phyloP scores from a whole-genome alignment of 805 yeast genomes.

The Cyberlindnera samutprakarnensis region DNA sequence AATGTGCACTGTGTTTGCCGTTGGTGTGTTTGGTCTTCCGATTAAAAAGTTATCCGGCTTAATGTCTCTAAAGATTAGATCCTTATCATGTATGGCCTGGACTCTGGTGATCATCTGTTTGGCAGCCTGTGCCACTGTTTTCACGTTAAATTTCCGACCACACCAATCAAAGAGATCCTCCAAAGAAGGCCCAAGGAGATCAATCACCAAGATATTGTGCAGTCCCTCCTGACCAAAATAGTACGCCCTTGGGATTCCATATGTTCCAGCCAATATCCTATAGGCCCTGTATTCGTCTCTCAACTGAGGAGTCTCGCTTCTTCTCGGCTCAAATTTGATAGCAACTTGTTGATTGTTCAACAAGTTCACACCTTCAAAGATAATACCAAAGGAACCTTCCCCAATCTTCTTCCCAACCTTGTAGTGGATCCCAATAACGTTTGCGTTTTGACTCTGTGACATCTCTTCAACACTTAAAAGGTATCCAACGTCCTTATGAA shows the following conservation, averaged over 20 bases:
- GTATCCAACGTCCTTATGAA: too few relatives aligned
- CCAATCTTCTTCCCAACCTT: slow-evolving; percentile 97
- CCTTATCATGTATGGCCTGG: slow-evolving; percentile 81
- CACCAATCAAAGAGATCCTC: slow-evolving; percentile 99
- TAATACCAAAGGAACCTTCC: slow-evolving; percentile 97
- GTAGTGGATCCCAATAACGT: slow-evolving; percentile 85
- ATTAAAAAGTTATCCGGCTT: slow-evolving; percentile 96
- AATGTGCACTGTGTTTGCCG: slow-evolving; percentile 78
- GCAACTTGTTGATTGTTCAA: slow-evolving; percentile 92
- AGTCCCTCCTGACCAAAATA: slow-evolving; percentile 98
- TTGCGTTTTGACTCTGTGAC: slow-evolving; percentile 13
- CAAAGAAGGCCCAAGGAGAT: slow-evolving; percentile 87
- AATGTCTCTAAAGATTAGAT: slow-evolving; percentile 90
- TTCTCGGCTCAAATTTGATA: slow-evolving; percentile 93
- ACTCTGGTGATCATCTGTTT: slow-evolving; percentile 89
- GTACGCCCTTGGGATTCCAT: slow-evolving; percentile 93
- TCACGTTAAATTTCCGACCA: slow-evolving; percentile 78
- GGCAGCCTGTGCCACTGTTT: slow-evolving; percentile 90
- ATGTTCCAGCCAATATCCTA: slow-evolving; percentile 71
- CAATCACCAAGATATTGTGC: slow-evolving; percentile 91
- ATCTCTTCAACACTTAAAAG: too few relatives aligned
- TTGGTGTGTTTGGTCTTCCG: slow-evolving; percentile 79
- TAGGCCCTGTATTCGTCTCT: slow-evolving; percentile 97
- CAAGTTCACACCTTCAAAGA: slow-evolving; percentile 91
- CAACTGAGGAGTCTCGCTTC: slow-evolving; percentile 94